phyloP scores from a whole-genome alignment of 139 green algal species.

The Chlorella vulgaris region DNA sequence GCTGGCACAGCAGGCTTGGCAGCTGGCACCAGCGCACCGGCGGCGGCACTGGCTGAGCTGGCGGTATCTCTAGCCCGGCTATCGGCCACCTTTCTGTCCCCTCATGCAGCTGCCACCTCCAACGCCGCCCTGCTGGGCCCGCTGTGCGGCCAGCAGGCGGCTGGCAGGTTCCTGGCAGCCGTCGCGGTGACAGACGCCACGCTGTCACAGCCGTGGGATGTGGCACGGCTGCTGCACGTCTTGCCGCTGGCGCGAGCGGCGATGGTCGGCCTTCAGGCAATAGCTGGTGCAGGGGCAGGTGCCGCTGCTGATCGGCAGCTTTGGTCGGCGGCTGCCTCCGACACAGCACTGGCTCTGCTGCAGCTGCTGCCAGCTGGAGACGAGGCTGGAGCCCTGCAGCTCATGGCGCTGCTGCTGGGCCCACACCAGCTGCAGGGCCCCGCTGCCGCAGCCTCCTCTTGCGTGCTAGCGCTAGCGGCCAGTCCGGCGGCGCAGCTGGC shows the following conservation, averaged over 20 bases:
- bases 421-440: background rate
- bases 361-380: conserved; percentile 30
- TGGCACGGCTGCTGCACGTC: background rate
- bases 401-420: conserved; percentile 14
- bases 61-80: background rate
- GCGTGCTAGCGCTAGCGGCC: background rate
- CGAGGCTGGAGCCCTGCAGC: conserved; percentile 16
- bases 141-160: background rate
- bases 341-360: conserved; percentile 10
- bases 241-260: conserved; percentile 24
- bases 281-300: background rate
- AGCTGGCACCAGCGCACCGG: background rate
- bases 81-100: background rate
- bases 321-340: background rate
- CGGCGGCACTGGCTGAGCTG: conserved; percentile 24
- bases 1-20: background rate
- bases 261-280: background rate
- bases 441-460: background rate
- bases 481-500: background rate
- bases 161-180: background rate
- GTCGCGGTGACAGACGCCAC: background rate
- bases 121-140: conserved; percentile 8
- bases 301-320: background rate
- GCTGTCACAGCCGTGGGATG: conserved; percentile 42
- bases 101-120: background rate